Base-by-base conservation (phyloP, 768 basidiomycete genomes). In the Boletus reticuloceps region DNA sequence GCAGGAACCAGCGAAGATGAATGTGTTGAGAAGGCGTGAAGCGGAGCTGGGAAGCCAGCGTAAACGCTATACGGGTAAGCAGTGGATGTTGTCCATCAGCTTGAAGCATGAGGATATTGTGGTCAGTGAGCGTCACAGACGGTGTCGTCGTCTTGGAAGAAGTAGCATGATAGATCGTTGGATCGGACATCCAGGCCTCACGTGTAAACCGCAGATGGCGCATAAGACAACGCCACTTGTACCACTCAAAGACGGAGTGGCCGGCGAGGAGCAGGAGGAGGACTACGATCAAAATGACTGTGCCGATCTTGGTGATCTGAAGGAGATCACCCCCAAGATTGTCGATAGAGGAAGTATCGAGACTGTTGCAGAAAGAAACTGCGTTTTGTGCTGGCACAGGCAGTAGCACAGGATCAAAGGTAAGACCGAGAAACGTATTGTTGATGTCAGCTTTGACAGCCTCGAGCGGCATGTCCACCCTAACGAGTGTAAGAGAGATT, bases 401-500 rank as follows among this genome's bases (percentile, higher is more conserved):
- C 25, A 97, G 80, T 11, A 82, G 69, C 10, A 85, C 82, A 9
- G 87, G 77, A 63, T 91, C 79, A 71, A 94, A 89, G 37, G 77
- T 74, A 39, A 95, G 77, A 17, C 80, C 80, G 31, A 79, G 65
- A 59, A 97, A 89, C 0, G 93, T 94, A 54, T 85, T 79, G 66
- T 96, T 96, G 70, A 98, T 94, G 47, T 95, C 91, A 56, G 83
- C 76, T 71, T 94, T 97, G 50, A 98, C 70, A 5, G 83, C 75
- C 64, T 97, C 91, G 66, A 98, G 96, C 0, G 96, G 96, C 0
- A 81, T 86, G 66, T 89, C 84, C 59, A 97, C 81, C 52, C 88
- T 93, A 50, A 5, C 11, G 56, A 10, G 22, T 31, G 6, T 44
- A 53, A 52, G 51, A 50, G 20, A 36, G 20, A 12, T 50, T 32